Evolutionary conservation across 2,329 filamentous ascomycete species (phyloP), one percentile per base, ranked within the genome.

Genomic region (Penicillium sp.): DNA sequence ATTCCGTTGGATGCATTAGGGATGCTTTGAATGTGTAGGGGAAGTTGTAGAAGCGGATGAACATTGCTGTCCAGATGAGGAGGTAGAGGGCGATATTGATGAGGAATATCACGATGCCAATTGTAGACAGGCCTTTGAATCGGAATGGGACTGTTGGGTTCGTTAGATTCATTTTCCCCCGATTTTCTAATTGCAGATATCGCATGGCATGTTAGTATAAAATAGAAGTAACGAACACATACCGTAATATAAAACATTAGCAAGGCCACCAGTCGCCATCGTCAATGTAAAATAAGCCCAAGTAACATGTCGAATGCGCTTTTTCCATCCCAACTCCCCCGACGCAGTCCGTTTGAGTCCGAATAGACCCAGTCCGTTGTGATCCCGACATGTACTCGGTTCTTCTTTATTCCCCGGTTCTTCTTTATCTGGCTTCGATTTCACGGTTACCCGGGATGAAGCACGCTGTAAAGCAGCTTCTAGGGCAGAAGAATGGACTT

Each of bases 241-340:
- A 86, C 84, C 71, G 42, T 68, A 65, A 60, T 80, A 76, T 19
- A 84, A 59, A 5, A 82, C 80, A 66, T 83, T 84, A 4, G 81
- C 80, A 51, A 82, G 72, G 0, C 80, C 79, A 4, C 79, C 80
- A 0, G 80, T 82, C 1, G 80, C 79, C 80, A 82, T 84, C 1
- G 80, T 83, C 67, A 83, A 73, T 13, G 87, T 88, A 61, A 90
- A 92, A 77, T 84, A 92, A 0, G 87, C 89, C 88, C 88, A 92
- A 1, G 82, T 84, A 55, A 83, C 78, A 68, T 84, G 81, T 42
- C 77, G 70, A 37, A 84, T 76, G n/a, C 81, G 70, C 55, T 81
- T 72, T 54, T 72, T 76, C 71, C 78, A 81, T 37, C 68, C 63
- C 16, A 79, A 63, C 12, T 59, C 52, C 5, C 54, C 50, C 12